A percentile compares a stretch with the other conserved stretches of the same genome.
phyloP scores from a whole-genome alignment of 202 grass and related monocot genomes.

The Zoysia matrella region DNA sequence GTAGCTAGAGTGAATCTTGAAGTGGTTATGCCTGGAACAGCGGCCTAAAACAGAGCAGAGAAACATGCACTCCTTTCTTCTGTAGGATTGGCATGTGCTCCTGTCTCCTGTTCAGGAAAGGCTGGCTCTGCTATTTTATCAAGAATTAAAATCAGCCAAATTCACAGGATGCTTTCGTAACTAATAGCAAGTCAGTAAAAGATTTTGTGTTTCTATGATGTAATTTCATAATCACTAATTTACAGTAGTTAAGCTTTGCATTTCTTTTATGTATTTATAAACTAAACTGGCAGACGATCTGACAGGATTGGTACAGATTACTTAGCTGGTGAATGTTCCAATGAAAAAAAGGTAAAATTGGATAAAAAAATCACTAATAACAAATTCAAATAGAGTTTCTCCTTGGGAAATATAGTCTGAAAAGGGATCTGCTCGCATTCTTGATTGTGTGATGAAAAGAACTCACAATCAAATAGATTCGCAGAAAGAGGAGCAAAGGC shows the following conservation, averaged over 20 bases:
- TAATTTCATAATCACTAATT: not conserved
- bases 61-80: no score
- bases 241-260: not conserved
- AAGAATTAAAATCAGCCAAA: no score
- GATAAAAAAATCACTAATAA: not conserved
- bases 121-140: no score
- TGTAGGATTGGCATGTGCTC: no score
- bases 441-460: not conserved
- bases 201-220: not conserved
- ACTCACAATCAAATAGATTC: not conserved
- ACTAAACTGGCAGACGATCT: not conserved
- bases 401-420: not conserved
- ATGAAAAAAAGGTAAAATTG: constrained; percentile 5
- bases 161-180: no score
- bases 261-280: constrained; percentile 2
- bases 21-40: no score
- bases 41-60: no score
- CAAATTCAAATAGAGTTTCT: constrained; percentile 1
- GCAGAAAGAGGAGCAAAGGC: not conserved
- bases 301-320: constrained; percentile 6
- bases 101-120: no score
- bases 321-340: not conserved
- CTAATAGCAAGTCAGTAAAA: not conserved
- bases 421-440: not conserved
- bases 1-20: no score